Percentiles rank a stretch among this genome's conserved stretches.
Conservation (phyloP, 495 filamentous ascomycete genomes). For the Ramalina peruviana region DNA sequence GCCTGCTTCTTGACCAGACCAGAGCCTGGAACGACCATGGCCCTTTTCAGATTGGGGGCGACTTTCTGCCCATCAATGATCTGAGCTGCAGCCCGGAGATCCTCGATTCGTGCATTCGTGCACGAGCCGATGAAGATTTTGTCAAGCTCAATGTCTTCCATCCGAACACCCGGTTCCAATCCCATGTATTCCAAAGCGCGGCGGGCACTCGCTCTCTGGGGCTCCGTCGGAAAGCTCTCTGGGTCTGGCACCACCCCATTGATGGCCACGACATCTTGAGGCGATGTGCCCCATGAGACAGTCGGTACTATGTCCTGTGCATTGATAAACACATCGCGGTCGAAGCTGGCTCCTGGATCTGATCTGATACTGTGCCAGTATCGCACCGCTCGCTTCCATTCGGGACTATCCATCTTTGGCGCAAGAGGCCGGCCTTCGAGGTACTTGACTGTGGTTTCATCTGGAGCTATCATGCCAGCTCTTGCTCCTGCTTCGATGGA, state of each 20-base stretch:
- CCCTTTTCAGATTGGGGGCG: conserved; percentile 75
- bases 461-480: conserved; percentile 93
- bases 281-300: conserved; percentile 92
- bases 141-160: conserved; percentile 83
- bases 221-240: conserved; percentile 64
- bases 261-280: conserved; percentile 90
- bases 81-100: conserved; percentile 75
- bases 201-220: conserved; percentile 61
- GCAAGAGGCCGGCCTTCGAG: conserved; percentile 81
- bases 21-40: conserved; percentile 92
- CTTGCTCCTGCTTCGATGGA: conserved; percentile 94
- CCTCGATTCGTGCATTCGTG: conserved; percentile 94
- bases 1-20: conserved; percentile 90
- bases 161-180: conserved; percentile 64
- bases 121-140: conserved; percentile 98
- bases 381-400: conserved; percentile 79
- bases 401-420: conserved; percentile 63
- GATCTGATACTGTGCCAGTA: conserved; percentile 84
- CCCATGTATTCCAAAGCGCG: conserved; percentile 95
- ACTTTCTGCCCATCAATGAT: conserved; percentile 78
- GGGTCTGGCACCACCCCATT: conserved; percentile 81
- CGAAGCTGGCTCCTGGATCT: conserved; percentile 73
- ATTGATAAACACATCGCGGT: conserved; percentile 74
- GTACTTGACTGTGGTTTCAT: conserved; percentile 88
- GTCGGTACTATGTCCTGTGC: conserved; percentile 87